Conservation (phyloP, 495 filamentous ascomycete genomes). For the Bombardia bombarda region DNA sequence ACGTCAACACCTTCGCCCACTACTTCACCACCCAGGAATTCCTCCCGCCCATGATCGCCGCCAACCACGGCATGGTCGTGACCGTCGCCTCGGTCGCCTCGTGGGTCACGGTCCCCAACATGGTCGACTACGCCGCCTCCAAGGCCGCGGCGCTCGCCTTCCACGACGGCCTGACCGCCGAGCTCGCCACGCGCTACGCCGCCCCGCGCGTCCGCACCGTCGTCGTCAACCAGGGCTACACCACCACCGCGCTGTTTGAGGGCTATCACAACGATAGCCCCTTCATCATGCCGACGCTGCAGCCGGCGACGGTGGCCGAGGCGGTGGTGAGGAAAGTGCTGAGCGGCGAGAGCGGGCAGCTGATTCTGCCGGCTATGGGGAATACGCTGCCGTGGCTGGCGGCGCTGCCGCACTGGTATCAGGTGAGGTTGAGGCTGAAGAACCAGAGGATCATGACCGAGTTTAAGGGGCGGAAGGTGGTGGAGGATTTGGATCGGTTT, state of each 20-base stretch:
- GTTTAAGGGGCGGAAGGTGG: conserved; percentile 40
- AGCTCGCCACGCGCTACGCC: conserved; percentile 52
- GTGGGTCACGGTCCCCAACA: conserved; percentile 51
- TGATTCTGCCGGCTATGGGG: conserved; percentile 44
- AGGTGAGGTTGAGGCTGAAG: conserved; percentile 25
- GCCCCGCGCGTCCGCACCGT: conserved; percentile 59
- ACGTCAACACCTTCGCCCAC: conserved; percentile 64
- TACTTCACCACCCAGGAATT: conserved; percentile 59
- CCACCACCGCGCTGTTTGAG: conserved; percentile 52
- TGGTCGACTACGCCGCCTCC: conserved; percentile 60
- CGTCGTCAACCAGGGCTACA: conserved; percentile 57
- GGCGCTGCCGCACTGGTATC: conserved; percentile 40
- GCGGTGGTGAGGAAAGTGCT: conserved; percentile 52
- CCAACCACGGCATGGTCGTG: conserved; percentile 67
- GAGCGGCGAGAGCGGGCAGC: conserved; percentile 47
- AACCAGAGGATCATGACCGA: conserved; percentile 34
- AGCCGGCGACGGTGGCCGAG: conserved; percentile 59
- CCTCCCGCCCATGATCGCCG: conserved; percentile 53
- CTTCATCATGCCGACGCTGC: conserved; percentile 48
- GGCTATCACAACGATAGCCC: conserved; percentile 44
- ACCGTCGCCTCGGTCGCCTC: conserved; percentile 60
- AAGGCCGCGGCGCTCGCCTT: conserved; percentile 62
- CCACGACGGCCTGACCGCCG: conserved; percentile 61
- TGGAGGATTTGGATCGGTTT: conserved; percentile 35
- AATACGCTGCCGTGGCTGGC: conserved; percentile 23